Percentiles rank a stretch among this genome's conserved stretches.
These are phyloP conservation scores for Coemansia sp. DNA, from an alignment of 192 early-diverging fungal species.

Conservation along the genomic window DNA sequence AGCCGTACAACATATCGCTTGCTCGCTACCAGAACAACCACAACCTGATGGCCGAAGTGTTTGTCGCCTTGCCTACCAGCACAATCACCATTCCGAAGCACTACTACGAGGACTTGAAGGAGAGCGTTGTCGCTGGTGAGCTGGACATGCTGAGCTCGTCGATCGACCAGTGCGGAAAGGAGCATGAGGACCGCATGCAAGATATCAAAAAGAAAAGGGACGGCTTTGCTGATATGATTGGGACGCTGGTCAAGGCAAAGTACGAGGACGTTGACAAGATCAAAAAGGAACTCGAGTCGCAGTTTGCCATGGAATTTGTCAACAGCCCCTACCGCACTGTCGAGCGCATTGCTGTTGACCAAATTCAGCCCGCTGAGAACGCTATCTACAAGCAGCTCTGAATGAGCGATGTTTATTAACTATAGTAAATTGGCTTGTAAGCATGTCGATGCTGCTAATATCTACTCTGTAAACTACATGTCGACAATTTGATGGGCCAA, in stretches of 20 bases:
- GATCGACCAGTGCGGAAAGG: slow-evolving; percentile 19
- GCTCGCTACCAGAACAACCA: slow-evolving; percentile 49
- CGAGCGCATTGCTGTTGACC: slow-evolving; percentile 26
- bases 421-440: too few species aligned
- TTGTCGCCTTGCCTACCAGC: slow-evolving; percentile 46
- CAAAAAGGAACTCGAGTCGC: slow-evolving; percentile 11
- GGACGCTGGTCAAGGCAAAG: slow-evolving; percentile 11
- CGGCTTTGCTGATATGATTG: slow-evolving; percentile 28
- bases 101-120: slow-evolving; percentile 29
- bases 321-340: slow-evolving; percentile 35
- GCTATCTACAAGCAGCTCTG: slow-evolving; percentile 48
- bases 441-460: too few species aligned
- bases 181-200: slow-evolving; percentile 13
- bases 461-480: too few species aligned
- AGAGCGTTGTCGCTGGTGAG: background rate
- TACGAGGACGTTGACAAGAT: slow-evolving; percentile 17
- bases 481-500: too few species aligned
- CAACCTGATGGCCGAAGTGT: slow-evolving; percentile 45
- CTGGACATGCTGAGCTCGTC: slow-evolving; percentile 7
- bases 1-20: slow-evolving; percentile 36
- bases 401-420: background rate
- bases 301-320: slow-evolving; percentile 47
- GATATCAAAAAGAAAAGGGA: slow-evolving; percentile 9
- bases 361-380: slow-evolving; percentile 23
- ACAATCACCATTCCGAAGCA: slow-evolving; percentile 29